Percentiles rank a stretch among this genome's conserved stretches.
Conservation (phyloP, 2,329 filamentous ascomycete species). For the Cadophora malorum region DNA sequence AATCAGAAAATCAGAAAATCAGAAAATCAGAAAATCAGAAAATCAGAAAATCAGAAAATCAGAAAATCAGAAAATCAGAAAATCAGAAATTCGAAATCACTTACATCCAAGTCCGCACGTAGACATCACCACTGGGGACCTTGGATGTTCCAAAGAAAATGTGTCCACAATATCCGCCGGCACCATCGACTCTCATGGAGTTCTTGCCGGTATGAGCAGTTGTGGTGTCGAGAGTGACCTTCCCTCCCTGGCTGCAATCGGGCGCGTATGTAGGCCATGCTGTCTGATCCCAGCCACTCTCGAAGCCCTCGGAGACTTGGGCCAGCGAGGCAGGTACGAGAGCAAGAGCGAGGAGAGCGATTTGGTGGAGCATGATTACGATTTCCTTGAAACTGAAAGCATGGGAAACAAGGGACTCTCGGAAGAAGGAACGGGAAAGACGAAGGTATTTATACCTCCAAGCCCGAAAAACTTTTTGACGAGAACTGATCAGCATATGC, state of each 20-base stretch:
- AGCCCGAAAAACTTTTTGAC: conserved; percentile 29
- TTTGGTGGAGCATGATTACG: conserved; percentile 51
- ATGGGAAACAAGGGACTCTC: conserved; percentile 12
- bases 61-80: no score
- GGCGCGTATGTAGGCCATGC: conserved; percentile 64
- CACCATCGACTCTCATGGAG: conserved; percentile 59
- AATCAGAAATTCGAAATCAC: no score
- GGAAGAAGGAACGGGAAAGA: neutral
- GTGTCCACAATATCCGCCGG: conserved; percentile 62
- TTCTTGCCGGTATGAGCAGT: conserved; percentile 62
- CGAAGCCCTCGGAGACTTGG: conserved; percentile 63
- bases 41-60: no score
- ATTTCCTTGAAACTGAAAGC: neutral
- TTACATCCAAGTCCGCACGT: conserved; percentile 62
- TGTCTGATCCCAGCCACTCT: conserved; percentile 62
- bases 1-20: no score
- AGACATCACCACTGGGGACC: conserved; percentile 62
- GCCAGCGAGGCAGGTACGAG: conserved; percentile 55
- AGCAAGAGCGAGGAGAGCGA: conserved; percentile 53
- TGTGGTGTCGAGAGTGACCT: conserved; percentile 61
- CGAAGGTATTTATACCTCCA: conserved; percentile 41
- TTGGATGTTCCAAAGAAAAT: conserved; percentile 66
- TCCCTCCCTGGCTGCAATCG: conserved; percentile 64
- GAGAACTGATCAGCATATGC: neutral
- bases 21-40: no score